Base-by-base conservation (phyloP, 2,329 filamentous ascomycete species). In the Decorospora gaudefroyi region DNA sequence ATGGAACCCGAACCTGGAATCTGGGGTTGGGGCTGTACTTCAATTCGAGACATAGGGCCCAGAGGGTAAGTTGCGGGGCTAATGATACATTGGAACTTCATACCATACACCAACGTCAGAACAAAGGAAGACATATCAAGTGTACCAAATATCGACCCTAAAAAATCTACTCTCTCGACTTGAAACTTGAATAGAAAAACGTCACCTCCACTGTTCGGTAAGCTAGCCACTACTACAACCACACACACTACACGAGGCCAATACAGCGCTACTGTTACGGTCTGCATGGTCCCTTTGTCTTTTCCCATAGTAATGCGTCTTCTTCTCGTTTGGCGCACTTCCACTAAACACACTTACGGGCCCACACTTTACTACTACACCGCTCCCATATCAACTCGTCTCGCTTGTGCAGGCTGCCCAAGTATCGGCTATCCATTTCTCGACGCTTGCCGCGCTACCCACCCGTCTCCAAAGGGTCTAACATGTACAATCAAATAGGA, bases 271-370 rank as follows among this genome's bases (percentile, higher is more conserved):
- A n/a, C n/a, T n/a, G n/a, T n/a, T n/a, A n/a, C n/a, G n/a, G n/a
- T n/a, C n/a, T n/a, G n/a, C n/a, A n/a, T n/a, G n/a, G n/a, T n/a
- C n/a, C n/a, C n/a, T n/a, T n/a, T n/a, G n/a, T n/a, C n/a, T n/a
- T n/a, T n/a, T n/a, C n/a, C n/a, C n/a, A n/a, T n/a, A n/a, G n/a
- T n/a, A n/a, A n/a, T n/a, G n/a, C n/a, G n/a, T n/a, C n/a, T n/a
- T n/a, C n/a, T n/a, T n/a, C 13, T 10, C 27, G 40, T 29, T 26
- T 46, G 25, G 31, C 31, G 32, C 19, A 46, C 37, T 30, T 19
- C 31, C 31, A 18, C 31, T 17, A 46, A 42, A 35, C 31, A 21
- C 33, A 26, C 11, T 21, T 4, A 27, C 17, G 13, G n/a, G 17
- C 12, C 16, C 13, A 12, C 16, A 10, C 15, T 17, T 12, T 21